Conservation (phyloP, 768 basidiomycete species). For the Collybia sordida region DNA sequence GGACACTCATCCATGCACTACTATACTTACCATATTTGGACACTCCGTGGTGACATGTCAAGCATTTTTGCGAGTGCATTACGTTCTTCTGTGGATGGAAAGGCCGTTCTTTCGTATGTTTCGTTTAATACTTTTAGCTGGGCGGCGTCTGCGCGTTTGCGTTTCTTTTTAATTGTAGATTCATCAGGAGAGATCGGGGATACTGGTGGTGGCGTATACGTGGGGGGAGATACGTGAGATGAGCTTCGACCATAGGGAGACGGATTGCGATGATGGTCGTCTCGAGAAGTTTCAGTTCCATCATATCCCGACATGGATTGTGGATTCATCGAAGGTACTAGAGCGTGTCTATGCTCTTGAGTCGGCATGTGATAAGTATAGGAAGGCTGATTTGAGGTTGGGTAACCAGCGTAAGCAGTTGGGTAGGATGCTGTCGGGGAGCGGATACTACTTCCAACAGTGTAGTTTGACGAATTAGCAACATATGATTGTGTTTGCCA, state of each 20-base stretch:
- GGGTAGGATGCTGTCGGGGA: conserved; percentile 68
- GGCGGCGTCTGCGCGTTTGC: conserved; percentile 79
- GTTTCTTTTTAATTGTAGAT: conserved; percentile 83
- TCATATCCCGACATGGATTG: conserved; percentile 28
- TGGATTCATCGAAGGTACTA: conserved; percentile 27
- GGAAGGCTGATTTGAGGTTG: conserved; percentile 31
- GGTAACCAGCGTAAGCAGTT: conserved; percentile 46
- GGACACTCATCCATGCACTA: conserved; percentile 13
- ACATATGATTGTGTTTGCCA: conserved; percentile 49
- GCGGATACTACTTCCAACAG: conserved; percentile 45
- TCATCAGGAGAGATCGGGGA: conserved; percentile 54
- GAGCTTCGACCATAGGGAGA: conserved; percentile 45
- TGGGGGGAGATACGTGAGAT: conserved; percentile 41
- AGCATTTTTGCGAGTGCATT: conserved; percentile 69
- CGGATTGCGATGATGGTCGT: conserved; percentile 39
- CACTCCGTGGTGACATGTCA: conserved; percentile 82
- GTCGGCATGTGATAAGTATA: conserved; percentile 41
- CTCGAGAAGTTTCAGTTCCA: conserved; percentile 25
- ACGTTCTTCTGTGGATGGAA: conserved; percentile 88
- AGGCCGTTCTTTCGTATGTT: conserved; percentile 78
- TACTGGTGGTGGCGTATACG: conserved; percentile 53
- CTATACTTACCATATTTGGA: conserved; percentile 73
- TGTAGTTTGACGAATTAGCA: conserved; percentile 16
- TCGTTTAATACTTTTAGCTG: conserved; percentile 82
- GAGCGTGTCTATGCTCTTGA: conserved; percentile 27